A percentile compares a stretch with the other conserved stretches of the same genome.
These are phyloP conservation scores for Fusarium napiforme DNA, from an alignment of 2,329 filamentous ascomycete genomes.

Conservation along the genomic window DNA sequence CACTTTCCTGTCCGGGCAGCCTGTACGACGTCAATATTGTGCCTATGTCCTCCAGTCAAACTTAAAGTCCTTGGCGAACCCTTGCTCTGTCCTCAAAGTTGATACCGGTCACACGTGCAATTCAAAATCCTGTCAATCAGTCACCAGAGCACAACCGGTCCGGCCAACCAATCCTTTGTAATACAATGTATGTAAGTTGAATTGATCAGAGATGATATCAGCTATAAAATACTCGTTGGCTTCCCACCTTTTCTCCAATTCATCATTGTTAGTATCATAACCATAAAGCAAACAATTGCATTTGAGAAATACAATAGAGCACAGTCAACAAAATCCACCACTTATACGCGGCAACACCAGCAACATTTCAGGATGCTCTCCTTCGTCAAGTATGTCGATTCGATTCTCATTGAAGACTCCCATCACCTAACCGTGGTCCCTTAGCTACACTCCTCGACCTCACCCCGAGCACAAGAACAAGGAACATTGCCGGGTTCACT, in stretches of 20 bases:
- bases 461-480: conserved; percentile 41
- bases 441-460: conserved; percentile 38
- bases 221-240: conserved; percentile 24
- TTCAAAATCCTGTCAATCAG: conserved; percentile 2
- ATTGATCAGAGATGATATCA: neutral
- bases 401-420: neutral
- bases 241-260: conserved; percentile 1
- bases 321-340: neutral
- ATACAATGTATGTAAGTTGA: conserved; percentile 9
- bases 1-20: conserved; percentile 12
- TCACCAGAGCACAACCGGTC: conserved; percentile 30
- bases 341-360: neutral
- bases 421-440: neutral
- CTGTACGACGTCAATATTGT: conserved; percentile 31
- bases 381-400: conserved; percentile 32
- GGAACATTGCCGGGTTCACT: conserved; percentile 36
- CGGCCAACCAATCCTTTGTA: conserved; percentile 17
- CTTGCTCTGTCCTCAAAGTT: conserved; percentile 5
- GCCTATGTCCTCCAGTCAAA: conserved; percentile 11
- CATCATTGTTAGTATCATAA: neutral
- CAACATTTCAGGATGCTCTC: conserved; percentile 31
- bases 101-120: conserved; percentile 33
- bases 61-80: conserved; percentile 3
- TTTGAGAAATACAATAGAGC: neutral
- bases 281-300: conserved; percentile 4